phyloP scores from a whole-genome alignment of 305 asterid genomes.

The Withania somnifera region DNA sequence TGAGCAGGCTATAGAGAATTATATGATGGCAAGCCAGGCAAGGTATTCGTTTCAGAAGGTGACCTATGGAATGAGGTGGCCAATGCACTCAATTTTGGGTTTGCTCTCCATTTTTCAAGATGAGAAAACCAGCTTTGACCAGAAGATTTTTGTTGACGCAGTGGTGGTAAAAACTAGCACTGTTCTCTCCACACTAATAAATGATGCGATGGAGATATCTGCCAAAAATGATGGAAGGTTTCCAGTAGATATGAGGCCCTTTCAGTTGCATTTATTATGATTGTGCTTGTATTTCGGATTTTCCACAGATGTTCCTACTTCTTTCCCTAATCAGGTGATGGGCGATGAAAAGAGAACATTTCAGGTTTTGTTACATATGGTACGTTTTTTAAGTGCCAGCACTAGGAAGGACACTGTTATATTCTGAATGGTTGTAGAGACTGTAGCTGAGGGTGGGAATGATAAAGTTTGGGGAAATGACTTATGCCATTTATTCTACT shows the following conservation, averaged over 20 bases:
- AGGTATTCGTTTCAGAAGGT: conserved; percentile 33
- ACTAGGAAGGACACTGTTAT: conserved; percentile 20
- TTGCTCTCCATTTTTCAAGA: conserved; percentile 25
- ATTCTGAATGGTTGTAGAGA: conserved; percentile 23
- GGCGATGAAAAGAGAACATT: conserved; percentile 37
- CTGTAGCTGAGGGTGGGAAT: conserved; percentile 13
- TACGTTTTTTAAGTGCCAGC: conserved; percentile 25
- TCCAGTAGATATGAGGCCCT: conserved; percentile 26
- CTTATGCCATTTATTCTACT: too few species aligned
- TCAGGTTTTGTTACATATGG: conserved; percentile 38
- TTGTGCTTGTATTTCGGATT: conserved; percentile 20
- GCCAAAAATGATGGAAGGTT: conserved; percentile 34
- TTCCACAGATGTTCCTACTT: conserved; percentile 14
- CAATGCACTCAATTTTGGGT: conserved; percentile 34
- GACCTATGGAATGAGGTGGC: conserved; percentile 38
- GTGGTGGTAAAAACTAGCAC: conserved; percentile 21
- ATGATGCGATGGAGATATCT: conserved; percentile 36
- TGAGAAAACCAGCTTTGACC: conserved; percentile 15
- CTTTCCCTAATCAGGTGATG: conserved; percentile 31
- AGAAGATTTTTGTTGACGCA: conserved; percentile 26
- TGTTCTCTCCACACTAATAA: conserved; percentile 27
- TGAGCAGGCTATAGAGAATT: conserved; percentile 29
- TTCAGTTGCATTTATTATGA: conserved; percentile 27
- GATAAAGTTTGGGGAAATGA: conserved; percentile 18
- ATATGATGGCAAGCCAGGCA: conserved; percentile 38